A percentile compares a stretch with the other conserved stretches of the same genome.
phyloP scores from a whole-genome alignment of 352 stramenopile species.

The Globisporangium orthogonon region DNA sequence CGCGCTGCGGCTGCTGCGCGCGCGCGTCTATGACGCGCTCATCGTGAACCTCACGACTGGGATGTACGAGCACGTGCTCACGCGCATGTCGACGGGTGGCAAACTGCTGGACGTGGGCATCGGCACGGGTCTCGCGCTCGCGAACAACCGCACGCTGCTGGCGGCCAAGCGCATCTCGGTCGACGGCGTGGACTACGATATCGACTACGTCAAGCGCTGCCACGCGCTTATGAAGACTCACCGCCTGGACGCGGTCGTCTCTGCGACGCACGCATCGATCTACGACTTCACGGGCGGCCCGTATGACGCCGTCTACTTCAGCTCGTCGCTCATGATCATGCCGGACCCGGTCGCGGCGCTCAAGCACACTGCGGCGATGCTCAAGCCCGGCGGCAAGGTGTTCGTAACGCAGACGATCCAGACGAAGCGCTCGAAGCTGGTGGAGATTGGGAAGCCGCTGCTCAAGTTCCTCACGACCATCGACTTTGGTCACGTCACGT shows the following conservation, averaged over 20 bases:
- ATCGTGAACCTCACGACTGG: conserved; percentile 85
- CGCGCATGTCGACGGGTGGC: conserved; percentile 38
- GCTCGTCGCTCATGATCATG: conserved; percentile 89
- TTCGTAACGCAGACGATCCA: conserved; percentile 90
- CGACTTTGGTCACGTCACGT: conserved; percentile 89
- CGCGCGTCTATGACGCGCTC: conserved; percentile 83
- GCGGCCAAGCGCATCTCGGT: conserved; percentile 62
- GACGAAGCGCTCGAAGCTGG: conserved; percentile 52
- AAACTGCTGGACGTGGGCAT: conserved; percentile 88
- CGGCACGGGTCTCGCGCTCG: conserved; percentile 71
- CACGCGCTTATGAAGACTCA: conserved; percentile 33
- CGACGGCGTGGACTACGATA: conserved; percentile 88
- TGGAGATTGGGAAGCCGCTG: conserved; percentile 80
- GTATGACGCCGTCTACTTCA: conserved; percentile 91
- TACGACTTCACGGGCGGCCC: conserved; percentile 65
- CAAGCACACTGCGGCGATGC: conserved; percentile 47
- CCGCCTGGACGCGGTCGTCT: conserved; percentile 38
- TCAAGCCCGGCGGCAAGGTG: conserved; percentile 41
- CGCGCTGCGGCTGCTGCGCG: conserved; percentile 47
- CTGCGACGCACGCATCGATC: conserved; percentile 70
- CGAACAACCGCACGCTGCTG: conserved; percentile 60
- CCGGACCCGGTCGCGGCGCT: conserved; percentile 84
- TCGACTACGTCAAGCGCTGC: conserved; percentile 78
- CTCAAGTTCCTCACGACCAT: conserved; percentile 92
- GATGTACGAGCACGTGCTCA: conserved; percentile 87